Percentiles rank a stretch among this genome's conserved stretches.
phyloP scores from a whole-genome alignment of 73 alveolate genomes.

The Blepharisma japonicum region DNA sequence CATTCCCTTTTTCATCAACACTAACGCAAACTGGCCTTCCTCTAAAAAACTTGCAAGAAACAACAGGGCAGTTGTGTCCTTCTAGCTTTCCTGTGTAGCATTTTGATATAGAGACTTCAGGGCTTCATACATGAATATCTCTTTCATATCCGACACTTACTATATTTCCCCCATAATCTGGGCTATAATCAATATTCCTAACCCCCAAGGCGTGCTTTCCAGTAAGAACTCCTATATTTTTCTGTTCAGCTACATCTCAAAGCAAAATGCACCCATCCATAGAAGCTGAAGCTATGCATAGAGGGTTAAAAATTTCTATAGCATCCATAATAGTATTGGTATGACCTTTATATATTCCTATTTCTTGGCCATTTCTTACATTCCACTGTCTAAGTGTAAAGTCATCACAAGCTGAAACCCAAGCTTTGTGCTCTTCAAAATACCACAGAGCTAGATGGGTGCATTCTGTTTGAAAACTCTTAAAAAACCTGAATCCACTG shows the following conservation, averaged over 20 bases:
- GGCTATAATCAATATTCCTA: conserved; percentile 58
- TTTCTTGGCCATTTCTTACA: conserved; percentile 62
- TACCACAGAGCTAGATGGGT: conserved; percentile 79
- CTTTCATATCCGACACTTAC: conserved; percentile 83
- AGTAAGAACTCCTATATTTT: conserved; percentile 62
- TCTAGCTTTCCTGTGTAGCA: conserved; percentile 85
- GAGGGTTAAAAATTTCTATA: conserved; percentile 80
- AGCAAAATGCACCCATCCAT: conserved; percentile 81
- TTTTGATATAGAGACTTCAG: conserved; percentile 85
- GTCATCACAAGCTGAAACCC: conserved; percentile 93
- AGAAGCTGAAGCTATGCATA: conserved; percentile 83
- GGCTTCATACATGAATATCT: conserved; percentile 85
- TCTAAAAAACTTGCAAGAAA: conserved; percentile 75
- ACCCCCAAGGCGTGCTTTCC: conserved; percentile 78
- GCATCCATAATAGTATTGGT: conserved; percentile 80
- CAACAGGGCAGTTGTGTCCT: conserved; percentile 92
- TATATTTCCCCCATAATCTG: conserved; percentile 77
- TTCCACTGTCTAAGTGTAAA: conserved; percentile 67
- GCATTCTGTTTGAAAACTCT: conserved; percentile 56
- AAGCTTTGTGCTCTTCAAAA: conserved; percentile 82
- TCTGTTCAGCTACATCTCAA: conserved; percentile 79
- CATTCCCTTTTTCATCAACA: conserved; percentile 88
- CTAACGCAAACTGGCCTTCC: conserved; percentile 81
- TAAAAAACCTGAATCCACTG: conserved; percentile 58
- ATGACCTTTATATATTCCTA: conserved; percentile 68